A percentile compares a stretch with the other conserved stretches of the same genome.
Conservation (phyloP, 176 grass and related monocot species). For the Aegilops sharonensis region DNA sequence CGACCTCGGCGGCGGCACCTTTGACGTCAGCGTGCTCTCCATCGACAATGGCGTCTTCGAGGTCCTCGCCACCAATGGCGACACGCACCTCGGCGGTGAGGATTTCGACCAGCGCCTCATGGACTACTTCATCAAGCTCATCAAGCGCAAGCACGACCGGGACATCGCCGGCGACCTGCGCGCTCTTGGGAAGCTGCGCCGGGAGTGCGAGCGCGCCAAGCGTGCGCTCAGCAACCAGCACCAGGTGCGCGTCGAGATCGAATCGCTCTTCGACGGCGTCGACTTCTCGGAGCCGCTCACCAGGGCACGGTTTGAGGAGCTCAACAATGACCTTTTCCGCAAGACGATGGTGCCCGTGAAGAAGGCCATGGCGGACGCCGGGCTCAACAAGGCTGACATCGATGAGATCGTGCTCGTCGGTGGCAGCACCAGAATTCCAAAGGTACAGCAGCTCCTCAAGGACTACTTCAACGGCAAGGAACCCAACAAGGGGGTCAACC, state of each 20-base stretch:
- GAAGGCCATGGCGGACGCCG: background rate
- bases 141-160: background rate
- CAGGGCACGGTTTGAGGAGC: constrained; percentile 2
- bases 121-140: constrained; percentile 1
- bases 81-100: background rate
- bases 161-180: constrained; percentile 3
- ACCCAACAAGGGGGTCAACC: constrained; percentile 7
- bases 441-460: constrained; percentile 9
- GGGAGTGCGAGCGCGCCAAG: background rate
- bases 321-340: background rate
- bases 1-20: constrained; percentile 8
- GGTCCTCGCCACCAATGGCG: background rate
- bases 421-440: background rate
- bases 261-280: constrained; percentile 1
- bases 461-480: constrained; percentile 14
- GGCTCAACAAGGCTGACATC: background rate
- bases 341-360: constrained; percentile 9
- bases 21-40: background rate
- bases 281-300: background rate
- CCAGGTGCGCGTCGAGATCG: background rate
- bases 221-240: background rate
- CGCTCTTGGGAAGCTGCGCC: background rate
- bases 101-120: background rate
- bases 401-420: background rate
- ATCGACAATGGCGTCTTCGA: constrained; percentile 11